phyloP scores from a whole-genome alignment of 805 yeast genomes.

The Schwanniomyces occidentalis region DNA sequence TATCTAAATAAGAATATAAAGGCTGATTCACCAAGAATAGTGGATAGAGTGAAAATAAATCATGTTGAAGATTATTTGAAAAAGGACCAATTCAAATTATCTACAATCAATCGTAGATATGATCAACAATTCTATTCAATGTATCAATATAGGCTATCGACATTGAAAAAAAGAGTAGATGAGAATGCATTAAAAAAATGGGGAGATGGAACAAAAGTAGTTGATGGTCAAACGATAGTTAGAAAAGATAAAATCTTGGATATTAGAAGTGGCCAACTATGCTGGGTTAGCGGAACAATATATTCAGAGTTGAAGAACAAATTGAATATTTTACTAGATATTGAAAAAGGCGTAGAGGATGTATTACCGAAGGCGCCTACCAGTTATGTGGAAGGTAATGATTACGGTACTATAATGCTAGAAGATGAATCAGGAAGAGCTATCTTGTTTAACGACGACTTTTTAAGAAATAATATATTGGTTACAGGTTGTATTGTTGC shows the following conservation, averaged over 20 bases:
- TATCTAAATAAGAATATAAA: slow-evolving; percentile 6
- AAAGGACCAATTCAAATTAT: slow-evolving; percentile 20
- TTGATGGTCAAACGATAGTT: slow-evolving; percentile 32
- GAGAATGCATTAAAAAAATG: slow-evolving; percentile 45
- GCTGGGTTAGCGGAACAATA: slow-evolving; percentile 87
- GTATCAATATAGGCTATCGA: slow-evolving; percentile 41
- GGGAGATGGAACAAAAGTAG: slow-evolving; percentile 46
- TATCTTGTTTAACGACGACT: slow-evolving; percentile 58
- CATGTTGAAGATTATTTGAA: slow-evolving; percentile 8
- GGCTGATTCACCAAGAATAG: background rate
- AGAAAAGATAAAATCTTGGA: slow-evolving; percentile 54
- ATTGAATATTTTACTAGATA: slow-evolving; percentile 82
- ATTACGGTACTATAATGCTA: slow-evolving; percentile 54
- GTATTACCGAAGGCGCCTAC: slow-evolving; percentile 42
- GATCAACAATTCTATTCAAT: slow-evolving; percentile 42
- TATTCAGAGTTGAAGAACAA: slow-evolving; percentile 82
- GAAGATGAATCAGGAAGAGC: slow-evolving; percentile 96
- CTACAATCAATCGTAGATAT: slow-evolving; percentile 28
- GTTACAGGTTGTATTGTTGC: slow-evolving; percentile 93
- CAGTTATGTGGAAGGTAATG: slow-evolving; percentile 21
- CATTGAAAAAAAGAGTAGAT: slow-evolving; percentile 34
- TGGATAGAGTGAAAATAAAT: slow-evolving; percentile 1
- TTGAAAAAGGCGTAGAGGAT: slow-evolving; percentile 58
- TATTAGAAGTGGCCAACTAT: slow-evolving; percentile 56
- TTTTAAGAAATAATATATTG: slow-evolving; percentile 54